Conservation (phyloP, 441 rosid species). For the Kokia cookei region DNA sequence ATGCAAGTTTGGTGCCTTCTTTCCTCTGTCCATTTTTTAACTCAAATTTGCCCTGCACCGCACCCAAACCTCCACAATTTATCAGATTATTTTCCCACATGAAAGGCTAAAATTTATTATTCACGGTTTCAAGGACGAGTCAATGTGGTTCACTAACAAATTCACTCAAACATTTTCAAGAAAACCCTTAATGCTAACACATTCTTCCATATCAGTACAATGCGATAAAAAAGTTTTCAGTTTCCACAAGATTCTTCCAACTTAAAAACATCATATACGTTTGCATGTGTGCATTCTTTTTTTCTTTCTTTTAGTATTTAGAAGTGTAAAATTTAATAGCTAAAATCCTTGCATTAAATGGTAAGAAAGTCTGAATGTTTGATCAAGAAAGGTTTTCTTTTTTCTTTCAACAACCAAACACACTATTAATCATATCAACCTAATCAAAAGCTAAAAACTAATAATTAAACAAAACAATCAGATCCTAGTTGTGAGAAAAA, state of each 20-base stretch:
- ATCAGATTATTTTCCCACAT: no score
- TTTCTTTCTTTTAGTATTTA: neutral
- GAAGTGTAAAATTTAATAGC: neutral
- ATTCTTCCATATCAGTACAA: neutral
- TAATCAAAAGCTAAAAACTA: neutral
- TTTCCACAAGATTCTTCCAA: neutral
- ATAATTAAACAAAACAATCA: neutral
- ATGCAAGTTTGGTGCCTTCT: conserved; percentile 12
- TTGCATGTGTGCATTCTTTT: neutral
- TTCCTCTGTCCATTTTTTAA: conserved; percentile 33
- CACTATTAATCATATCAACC: neutral
- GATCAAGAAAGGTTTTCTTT: no score
- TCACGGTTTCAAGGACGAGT: neutral
- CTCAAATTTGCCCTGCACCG: neutral
- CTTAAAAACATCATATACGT: no score
- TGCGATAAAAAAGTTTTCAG: neutral
- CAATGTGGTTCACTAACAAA: neutral
- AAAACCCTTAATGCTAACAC: neutral
- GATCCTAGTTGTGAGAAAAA: neutral
- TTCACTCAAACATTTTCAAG: neutral
- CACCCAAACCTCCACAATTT: neutral
- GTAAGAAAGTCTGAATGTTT: neutral
- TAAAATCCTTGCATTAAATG: neutral
- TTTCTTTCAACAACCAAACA: conserved; percentile 8
- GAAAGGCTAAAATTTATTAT: no score